Evolutionary conservation across 345 rosid genomes (phyloP).

Genomic region (Gynandropsis gynandra): DNA sequence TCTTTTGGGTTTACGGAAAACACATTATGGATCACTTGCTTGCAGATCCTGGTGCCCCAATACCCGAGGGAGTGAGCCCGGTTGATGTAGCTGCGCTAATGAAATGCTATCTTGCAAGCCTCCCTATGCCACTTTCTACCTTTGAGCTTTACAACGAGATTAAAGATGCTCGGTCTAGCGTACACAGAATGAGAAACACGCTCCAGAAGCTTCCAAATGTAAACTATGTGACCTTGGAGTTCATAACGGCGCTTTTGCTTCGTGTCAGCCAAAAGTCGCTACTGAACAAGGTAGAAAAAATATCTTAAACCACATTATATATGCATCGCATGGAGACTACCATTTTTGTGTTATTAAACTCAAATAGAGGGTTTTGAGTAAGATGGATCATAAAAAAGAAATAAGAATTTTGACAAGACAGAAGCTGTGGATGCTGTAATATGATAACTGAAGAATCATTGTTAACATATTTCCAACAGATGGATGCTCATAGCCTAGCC

Average conservation of each 20-base stretch:
- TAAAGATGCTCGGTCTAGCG: constrained; percentile 68
- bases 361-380: no score
- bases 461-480: constrained; percentile 35
- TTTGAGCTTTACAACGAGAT: constrained; percentile 73
- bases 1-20: not conserved
- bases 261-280: constrained; percentile 76
- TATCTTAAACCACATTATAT: not conserved
- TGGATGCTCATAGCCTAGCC: constrained; percentile 87
- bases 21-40: constrained; percentile 12
- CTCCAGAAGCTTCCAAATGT: constrained; percentile 78
- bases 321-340: not conserved
- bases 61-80: constrained; percentile 73
- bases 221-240: constrained; percentile 85
- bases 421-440: not conserved
- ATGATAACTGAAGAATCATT: constrained; percentile 1
- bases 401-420: no score
- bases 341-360: no score
- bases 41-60: constrained; percentile 57
- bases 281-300: constrained; percentile 70
- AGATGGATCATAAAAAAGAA: no score
- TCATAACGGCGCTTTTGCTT: constrained; percentile 66
- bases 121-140: constrained; percentile 79
- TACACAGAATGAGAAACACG: constrained; percentile 51
- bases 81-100: constrained; percentile 63
- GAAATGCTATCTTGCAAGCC: constrained; percentile 89